Base-by-base conservation (phyloP, 2,329 filamentous ascomycete genomes). In the Pseudohalonectria lignicola region DNA sequence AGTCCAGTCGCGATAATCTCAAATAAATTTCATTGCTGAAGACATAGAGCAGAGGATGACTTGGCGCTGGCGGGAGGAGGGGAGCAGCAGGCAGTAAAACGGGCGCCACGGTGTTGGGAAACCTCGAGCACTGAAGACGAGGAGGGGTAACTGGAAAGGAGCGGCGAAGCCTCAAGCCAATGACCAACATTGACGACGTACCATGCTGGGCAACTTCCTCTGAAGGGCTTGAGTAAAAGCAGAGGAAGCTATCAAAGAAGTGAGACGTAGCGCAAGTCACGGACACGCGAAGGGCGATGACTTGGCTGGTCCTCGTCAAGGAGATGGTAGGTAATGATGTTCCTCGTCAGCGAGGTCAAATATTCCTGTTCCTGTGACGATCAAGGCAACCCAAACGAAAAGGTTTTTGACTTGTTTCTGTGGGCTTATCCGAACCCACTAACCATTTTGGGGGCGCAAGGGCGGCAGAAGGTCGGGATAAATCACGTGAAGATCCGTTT, bases 151-250 rank as follows among this genome's bases (percentile, higher is more conserved):
- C 7, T 9, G 25, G 30, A 42, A 31, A 28, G 17, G 36, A n/a
- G 28, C 31, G 15, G 19, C 10, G 5, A 12, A 23, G 23, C 21
- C n/a, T n/a, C n/a, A n/a, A n/a, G n/a, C n/a, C n/a, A n/a, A n/a
- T n/a, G n/a, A n/a, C n/a, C n/a, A n/a, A n/a, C n/a, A n/a, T n/a
- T n/a, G 32, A 25, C 11, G 35, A 55, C 56, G 40, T 48, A 61
- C 66, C 55, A 70, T 70, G 56, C 56, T 70, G 66, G 66, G 66
- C 65, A 63, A 67, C 56, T 62, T 68, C 63, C 60, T 66, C 64
- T 63, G 50, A 50, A 54, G 45, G 42, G 26, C 15, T 37, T 18
- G 20, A 13, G 10, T 3, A 15, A 37, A 28, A 26, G 18, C 17
- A 38, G n/a, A 31, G 28, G 29, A 17, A 38, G 29, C 17, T n/a